phyloP scores from a whole-genome alignment of 164 flowering plant genomes.

The Tetracentron sinense region DNA sequence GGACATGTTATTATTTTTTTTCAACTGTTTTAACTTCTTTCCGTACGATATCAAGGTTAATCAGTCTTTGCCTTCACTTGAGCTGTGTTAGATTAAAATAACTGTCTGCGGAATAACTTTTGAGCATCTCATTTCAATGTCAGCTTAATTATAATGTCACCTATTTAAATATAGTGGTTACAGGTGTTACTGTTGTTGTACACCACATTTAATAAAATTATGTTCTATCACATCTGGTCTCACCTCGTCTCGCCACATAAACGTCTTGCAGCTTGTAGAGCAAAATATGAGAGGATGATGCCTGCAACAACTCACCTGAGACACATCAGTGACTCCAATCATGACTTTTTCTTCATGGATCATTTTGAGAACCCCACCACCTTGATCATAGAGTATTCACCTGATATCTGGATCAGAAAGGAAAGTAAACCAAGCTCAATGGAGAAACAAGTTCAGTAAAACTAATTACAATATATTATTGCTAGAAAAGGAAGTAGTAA shows the following conservation, averaged over 20 bases:
- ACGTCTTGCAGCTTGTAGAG: conserved; percentile 78
- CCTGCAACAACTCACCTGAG: conserved; percentile 93
- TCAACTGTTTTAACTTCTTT: conserved; percentile 3
- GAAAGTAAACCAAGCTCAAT: conserved; percentile 1
- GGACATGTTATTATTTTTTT: background rate
- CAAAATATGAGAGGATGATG: conserved; percentile 86
- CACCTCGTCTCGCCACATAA: conserved; percentile 81
- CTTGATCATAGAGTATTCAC: conserved; percentile 97
- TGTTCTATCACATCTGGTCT: background rate
- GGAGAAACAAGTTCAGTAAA: background rate
- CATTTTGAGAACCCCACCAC: conserved; percentile 83
- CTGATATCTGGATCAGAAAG: conserved; percentile 59
- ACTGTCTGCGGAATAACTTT: conserved; percentile 16
- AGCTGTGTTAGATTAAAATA: conserved; percentile 17
- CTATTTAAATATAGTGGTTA: background rate
- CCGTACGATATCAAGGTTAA: conserved; percentile 9
- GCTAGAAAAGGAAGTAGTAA: conserved; percentile 4
- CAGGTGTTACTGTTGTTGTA: too few species aligned
- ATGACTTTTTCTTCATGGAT: conserved; percentile 89
- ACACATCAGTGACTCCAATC: conserved; percentile 94
- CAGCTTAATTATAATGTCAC: conserved; percentile 1
- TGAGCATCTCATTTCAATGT: conserved; percentile 13
- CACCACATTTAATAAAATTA: background rate
- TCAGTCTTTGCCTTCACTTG: conserved; percentile 12
- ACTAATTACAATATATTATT: background rate